A percentile compares a stretch with the other conserved stretches of the same genome.
These are phyloP conservation scores for Tetrapisispora arboricola DNA, from an alignment of 805 yeast species.

Conservation along the genomic window DNA sequence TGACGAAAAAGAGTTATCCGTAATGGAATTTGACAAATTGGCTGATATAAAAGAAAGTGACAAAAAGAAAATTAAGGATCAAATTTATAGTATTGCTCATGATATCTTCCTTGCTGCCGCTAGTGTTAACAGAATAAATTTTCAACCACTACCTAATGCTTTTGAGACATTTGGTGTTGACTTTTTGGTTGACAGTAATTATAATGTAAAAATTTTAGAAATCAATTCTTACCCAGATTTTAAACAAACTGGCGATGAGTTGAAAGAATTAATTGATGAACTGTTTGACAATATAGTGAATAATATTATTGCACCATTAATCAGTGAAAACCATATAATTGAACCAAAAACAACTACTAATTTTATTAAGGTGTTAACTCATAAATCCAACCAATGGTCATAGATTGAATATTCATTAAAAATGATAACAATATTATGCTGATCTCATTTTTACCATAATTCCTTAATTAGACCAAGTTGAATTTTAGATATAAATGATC, in stretches of 20 bases:
- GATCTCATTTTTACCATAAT: no score
- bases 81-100: constrained; percentile 50
- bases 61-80: constrained; percentile 37
- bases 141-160: constrained; percentile 71
- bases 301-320: constrained; percentile 41
- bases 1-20: constrained; percentile 33
- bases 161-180: constrained; percentile 87
- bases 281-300: constrained; percentile 50
- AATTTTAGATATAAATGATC: no score
- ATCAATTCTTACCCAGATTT: constrained; percentile 94
- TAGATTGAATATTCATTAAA: neutral
- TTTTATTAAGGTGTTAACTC: constrained; percentile 34
- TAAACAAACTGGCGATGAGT: constrained; percentile 80
- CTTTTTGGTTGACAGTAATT: constrained; percentile 55
- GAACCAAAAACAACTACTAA: constrained; percentile 10
- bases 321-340: constrained; percentile 15
- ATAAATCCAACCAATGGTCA: constrained; percentile 30
- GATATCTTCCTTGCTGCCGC: constrained; percentile 78
- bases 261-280: constrained; percentile 55
- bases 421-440: no score
- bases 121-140: constrained; percentile 71
- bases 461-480: no score
- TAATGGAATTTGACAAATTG: constrained; percentile 55
- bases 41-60: constrained; percentile 31
- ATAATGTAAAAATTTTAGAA: constrained; percentile 57